Evolutionary conservation across 768 basidiomycete species (phyloP).

Genomic region (Suillus lakei): DNA sequence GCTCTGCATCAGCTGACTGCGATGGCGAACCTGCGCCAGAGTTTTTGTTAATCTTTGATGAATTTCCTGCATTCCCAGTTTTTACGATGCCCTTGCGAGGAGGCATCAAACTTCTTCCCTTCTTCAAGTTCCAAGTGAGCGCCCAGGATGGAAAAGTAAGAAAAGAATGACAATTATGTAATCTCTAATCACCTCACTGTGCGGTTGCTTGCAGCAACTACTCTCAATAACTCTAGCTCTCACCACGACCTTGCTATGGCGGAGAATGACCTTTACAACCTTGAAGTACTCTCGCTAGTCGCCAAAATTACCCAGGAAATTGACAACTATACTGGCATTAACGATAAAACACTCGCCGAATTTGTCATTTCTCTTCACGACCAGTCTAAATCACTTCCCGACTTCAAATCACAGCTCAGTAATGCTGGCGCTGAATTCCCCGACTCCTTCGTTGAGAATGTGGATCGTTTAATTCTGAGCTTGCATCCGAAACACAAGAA

Average conservation of each 20-base stretch:
- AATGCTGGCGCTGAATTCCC: conserved; percentile 85
- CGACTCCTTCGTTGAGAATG: conserved; percentile 87
- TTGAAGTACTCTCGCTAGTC: conserved; percentile 91
- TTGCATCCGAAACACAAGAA: conserved; percentile 98
- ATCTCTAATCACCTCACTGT: conserved; percentile 4
- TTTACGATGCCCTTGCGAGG: conserved; percentile 80
- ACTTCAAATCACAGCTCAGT: conserved; percentile 82
- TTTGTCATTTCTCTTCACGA: conserved; percentile 93
- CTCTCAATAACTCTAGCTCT: conserved; percentile 10
- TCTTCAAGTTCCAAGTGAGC: neutral
- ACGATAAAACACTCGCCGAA: conserved; percentile 94
- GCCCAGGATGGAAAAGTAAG: neutral
- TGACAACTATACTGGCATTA: conserved; percentile 81
- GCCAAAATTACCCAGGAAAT: conserved; percentile 93
- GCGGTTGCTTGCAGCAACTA: too few species aligned
- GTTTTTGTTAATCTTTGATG: conserved; percentile 56
- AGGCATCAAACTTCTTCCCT: conserved; percentile 52
- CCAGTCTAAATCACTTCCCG: conserved; percentile 72
- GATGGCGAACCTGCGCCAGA: conserved; percentile 20
- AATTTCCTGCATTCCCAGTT: conserved; percentile 90
- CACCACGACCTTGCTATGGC: conserved; percentile 49
- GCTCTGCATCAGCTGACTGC: conserved; percentile 26
- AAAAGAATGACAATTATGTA: conserved; percentile 9
- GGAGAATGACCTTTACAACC: conserved; percentile 82
- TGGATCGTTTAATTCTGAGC: conserved; percentile 92